Evolutionary conservation across 2,329 filamentous ascomycete species (phyloP).

Genomic region (Keithomyces neogunnii): DNA sequence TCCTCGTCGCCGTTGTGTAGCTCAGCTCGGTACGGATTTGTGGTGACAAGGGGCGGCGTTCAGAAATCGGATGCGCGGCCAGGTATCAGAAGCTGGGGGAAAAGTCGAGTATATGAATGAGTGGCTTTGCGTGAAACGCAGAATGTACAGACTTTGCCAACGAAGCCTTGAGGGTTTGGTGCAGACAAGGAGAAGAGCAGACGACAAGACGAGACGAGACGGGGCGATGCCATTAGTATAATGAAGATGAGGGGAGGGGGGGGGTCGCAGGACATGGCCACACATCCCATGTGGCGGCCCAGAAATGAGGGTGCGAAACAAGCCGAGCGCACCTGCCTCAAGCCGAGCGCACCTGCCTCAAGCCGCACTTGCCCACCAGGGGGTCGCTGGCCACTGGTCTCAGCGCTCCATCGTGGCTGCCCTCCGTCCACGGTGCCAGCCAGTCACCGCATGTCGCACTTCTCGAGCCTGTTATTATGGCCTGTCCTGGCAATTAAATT

Average conservation of each 20-base stretch:
- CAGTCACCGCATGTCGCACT: too few species aligned
- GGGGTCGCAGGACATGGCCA: not conserved
- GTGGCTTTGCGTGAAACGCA: slow-evolving; percentile 12
- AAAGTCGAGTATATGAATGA: slow-evolving; percentile 3
- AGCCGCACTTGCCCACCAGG: too few species aligned
- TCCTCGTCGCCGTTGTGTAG: too few species aligned
- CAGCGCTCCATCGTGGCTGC: too few species aligned
- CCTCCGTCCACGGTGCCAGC: too few species aligned
- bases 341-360: not conserved
- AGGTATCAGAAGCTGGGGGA: too few species aligned
- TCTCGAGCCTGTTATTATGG: too few species aligned
- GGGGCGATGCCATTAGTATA: not conserved
- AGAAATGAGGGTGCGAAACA: not conserved
- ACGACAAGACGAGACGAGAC: not conserved
- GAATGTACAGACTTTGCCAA: slow-evolving; percentile 44
- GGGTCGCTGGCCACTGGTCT: too few species aligned
- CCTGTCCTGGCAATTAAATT: too few species aligned
- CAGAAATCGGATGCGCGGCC: too few species aligned
- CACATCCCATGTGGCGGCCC: not conserved
- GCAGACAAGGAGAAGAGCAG: slow-evolving; percentile 13
- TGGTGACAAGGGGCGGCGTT: too few species aligned
- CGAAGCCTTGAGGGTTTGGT: slow-evolving; percentile 32
- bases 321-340: not conserved
- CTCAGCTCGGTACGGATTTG: too few species aligned
- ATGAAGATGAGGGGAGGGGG: not conserved